Percentiles rank a stretch among this genome's conserved stretches.
Evolutionary conservation across 2,329 filamentous ascomycete species (phyloP).

Genomic region (Alternaria longipes): DNA sequence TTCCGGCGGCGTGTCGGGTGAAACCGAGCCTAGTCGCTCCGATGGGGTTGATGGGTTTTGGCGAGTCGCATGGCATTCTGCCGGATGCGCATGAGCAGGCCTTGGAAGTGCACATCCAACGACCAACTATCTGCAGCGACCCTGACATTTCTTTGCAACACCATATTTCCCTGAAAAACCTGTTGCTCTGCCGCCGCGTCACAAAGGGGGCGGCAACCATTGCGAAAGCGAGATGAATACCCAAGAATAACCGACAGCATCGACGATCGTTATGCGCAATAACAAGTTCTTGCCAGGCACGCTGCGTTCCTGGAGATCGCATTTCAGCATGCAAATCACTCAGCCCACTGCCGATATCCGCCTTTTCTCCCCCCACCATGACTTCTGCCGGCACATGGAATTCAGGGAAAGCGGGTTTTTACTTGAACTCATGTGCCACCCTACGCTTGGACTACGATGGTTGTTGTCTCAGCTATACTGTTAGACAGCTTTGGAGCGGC

Average conservation of each 20-base stretch:
- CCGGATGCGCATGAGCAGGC: slow-evolving; percentile 11
- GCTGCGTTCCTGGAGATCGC: slow-evolving; percentile 8
- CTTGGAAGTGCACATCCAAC: not conserved
- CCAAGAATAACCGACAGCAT: slow-evolving; percentile 4
- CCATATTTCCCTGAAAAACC: slow-evolving; percentile 3
- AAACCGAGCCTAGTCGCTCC: slow-evolving; percentile 13
- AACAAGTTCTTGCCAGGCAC: slow-evolving; percentile 19
- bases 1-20: slow-evolving; percentile 5
- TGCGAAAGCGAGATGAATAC: not conserved
- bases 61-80: slow-evolving; percentile 14
- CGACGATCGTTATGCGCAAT: slow-evolving; percentile 10
- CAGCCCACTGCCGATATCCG: slow-evolving; percentile 9
- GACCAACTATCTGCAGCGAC: not conserved
- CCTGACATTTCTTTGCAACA: not conserved
- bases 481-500: slow-evolving; percentile 7
- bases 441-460: not conserved
- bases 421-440: not conserved
- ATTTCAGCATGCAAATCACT: slow-evolving; percentile 13
- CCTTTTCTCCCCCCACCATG: not conserved
- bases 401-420: not conserved
- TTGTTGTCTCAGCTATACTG: not conserved
- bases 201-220: slow-evolving; percentile 4
- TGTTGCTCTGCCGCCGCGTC: slow-evolving; percentile 7
- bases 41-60: slow-evolving; percentile 12
- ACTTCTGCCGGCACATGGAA: slow-evolving; percentile 8